Conservation (phyloP, 495 filamentous ascomycete species). For the Trichoderma orchidacearum region DNA sequence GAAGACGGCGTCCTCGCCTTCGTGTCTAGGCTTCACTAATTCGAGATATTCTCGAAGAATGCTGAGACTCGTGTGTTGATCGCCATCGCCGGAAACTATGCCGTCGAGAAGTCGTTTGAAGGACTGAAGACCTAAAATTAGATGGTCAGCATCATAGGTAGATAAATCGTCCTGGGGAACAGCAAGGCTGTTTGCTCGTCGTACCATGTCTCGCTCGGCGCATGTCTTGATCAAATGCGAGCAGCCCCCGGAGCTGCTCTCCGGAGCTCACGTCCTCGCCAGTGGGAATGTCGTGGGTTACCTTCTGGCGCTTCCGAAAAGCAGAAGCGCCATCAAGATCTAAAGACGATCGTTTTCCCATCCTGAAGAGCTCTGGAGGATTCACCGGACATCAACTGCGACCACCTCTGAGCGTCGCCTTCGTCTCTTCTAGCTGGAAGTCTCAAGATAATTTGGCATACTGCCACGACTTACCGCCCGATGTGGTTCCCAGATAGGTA, state of each 20-base stretch:
- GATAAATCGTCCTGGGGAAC: not conserved
- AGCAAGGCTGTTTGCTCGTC: constrained; percentile 13
- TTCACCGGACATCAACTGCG: not conserved
- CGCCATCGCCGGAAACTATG: constrained; percentile 41
- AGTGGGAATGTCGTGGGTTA: constrained; percentile 32
- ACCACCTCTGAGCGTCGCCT: not conserved
- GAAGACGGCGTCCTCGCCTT: constrained; percentile 40
- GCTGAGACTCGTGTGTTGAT: constrained; percentile 29
- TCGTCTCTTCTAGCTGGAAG: no score
- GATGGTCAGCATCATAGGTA: not conserved
- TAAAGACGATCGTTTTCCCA: not conserved
- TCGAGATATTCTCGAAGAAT: constrained; percentile 66
- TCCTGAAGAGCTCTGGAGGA: not conserved
- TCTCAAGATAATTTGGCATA: not conserved
- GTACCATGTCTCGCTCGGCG: constrained; percentile 52
- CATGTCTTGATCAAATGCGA: constrained; percentile 55
- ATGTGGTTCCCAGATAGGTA: not conserved
- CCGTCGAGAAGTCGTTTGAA: constrained; percentile 65
- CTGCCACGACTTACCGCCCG: not conserved
- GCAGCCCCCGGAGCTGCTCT: constrained; percentile 45
- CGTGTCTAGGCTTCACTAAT: constrained; percentile 41
- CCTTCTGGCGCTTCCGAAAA: constrained; percentile 16
- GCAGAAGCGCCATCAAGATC: constrained; percentile 5
- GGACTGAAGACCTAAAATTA: constrained; percentile 46
- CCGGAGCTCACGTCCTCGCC: constrained; percentile 42